Percentiles rank a stretch among this genome's conserved stretches.
Conservation (phyloP, 495 filamentous ascomycete species). For the Trypethelium eluteriae region DNA sequence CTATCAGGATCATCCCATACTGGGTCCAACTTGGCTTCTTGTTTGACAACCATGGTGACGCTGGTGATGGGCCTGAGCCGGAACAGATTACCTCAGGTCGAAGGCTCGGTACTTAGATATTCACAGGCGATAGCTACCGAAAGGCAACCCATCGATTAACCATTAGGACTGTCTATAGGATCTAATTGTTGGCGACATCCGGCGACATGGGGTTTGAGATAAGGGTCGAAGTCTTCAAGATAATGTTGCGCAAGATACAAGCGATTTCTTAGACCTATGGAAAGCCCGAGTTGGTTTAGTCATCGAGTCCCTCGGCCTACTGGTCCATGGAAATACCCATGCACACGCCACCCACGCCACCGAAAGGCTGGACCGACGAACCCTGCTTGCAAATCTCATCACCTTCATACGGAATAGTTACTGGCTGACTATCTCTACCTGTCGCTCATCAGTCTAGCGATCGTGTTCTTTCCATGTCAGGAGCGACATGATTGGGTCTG, state of each 20-base stretch:
- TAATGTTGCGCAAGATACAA: not conserved
- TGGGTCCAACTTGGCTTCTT: constrained; percentile 52
- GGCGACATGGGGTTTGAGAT: not conserved
- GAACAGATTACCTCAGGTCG: constrained; percentile 1
- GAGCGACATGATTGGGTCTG: too few species aligned
- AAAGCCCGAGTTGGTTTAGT: not conserved
- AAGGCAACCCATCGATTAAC: not conserved
- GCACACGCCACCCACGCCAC: too few species aligned
- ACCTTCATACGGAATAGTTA: too few species aligned
- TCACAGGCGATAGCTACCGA: not conserved
- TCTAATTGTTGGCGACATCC: not conserved
- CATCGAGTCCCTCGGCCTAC: not conserved
- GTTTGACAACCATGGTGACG: constrained; percentile 18
- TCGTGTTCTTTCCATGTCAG: too few species aligned
- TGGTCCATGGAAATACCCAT: too few species aligned
- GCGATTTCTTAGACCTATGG: not conserved
- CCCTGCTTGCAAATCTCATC: too few species aligned
- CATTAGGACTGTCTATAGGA: not conserved
- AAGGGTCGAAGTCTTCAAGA: not conserved
- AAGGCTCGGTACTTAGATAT: not conserved
- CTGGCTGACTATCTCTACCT: too few species aligned
- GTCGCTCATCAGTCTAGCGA: too few species aligned
- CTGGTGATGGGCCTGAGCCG: not conserved
- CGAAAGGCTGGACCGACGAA: too few species aligned
- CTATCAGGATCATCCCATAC: constrained; percentile 60